These are phyloP conservation scores for Bipolaris sorokiniana DNA, from an alignment of 2,329 filamentous ascomycete genomes.

Conservation along the genomic window DNA sequence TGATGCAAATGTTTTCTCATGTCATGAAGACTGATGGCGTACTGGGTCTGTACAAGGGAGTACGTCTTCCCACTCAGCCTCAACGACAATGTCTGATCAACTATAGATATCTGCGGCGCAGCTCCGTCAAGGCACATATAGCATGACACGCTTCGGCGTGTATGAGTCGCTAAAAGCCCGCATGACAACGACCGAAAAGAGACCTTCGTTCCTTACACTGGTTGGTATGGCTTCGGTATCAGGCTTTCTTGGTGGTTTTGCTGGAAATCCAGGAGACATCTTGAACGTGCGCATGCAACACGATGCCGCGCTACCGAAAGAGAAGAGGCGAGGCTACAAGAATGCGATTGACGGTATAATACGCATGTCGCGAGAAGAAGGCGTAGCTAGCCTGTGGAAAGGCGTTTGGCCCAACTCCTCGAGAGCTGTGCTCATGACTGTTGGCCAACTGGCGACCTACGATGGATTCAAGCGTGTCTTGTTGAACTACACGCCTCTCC, in stretches of 20 bases:
- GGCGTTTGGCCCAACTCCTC: constrained; percentile 84
- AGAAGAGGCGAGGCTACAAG: constrained; percentile 83
- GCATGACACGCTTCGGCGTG: constrained; percentile 92
- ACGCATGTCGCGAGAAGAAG: constrained; percentile 88
- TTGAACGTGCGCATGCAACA: constrained; percentile 99
- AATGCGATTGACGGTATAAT: constrained; percentile 85
- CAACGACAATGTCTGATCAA: not conserved
- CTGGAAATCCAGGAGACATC: constrained; percentile 93
- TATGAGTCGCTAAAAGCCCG: constrained; percentile 90
- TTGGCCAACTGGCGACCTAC: constrained; percentile 82
- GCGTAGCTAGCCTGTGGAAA: constrained; percentile 75
- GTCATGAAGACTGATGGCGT: constrained; percentile 77
- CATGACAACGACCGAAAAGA: constrained; percentile 58
- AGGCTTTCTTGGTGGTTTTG: constrained; percentile 86
- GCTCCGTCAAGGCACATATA: constrained; percentile 90
- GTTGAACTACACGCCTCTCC: constrained; percentile 68
- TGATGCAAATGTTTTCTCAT: constrained; percentile 84
- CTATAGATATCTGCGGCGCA: constrained; percentile 81
- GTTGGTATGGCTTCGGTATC: constrained; percentile 82
- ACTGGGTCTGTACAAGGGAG: constrained; percentile 84
- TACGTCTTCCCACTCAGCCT: constrained; percentile 48
- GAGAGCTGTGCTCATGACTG: constrained; percentile 86
- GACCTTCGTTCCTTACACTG: constrained; percentile 75
- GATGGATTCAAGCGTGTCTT: constrained; percentile 79
- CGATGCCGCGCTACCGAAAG: constrained; percentile 75